These are phyloP conservation scores for Mycena polygramma DNA, from an alignment of 768 basidiomycete species.

Conservation along the genomic window DNA sequence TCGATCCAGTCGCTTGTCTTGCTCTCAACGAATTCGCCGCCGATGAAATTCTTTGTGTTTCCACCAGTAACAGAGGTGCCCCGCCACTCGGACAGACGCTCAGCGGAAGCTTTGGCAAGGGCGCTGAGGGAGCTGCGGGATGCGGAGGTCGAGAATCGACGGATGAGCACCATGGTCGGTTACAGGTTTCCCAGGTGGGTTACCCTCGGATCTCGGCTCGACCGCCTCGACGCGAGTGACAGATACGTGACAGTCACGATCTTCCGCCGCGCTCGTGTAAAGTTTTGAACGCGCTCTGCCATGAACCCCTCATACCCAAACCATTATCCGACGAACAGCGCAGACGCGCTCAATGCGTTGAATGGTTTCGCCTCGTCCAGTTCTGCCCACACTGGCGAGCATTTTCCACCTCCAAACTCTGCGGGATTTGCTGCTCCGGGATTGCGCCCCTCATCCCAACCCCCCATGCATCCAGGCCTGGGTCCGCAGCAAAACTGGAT, in stretches of 20 bases:
- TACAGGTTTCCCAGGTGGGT: too few species aligned
- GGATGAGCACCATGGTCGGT: constrained; percentile 12
- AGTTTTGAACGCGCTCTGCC: too few species aligned
- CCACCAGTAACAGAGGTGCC: constrained; percentile 91
- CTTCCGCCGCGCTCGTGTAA: too few species aligned
- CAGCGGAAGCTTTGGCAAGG: constrained; percentile 71
- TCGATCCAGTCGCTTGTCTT: constrained; percentile 85
- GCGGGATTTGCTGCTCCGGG: constrained; percentile 8
- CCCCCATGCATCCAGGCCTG: constrained; percentile 35
- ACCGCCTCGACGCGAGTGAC: too few species aligned
- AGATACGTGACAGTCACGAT: too few species aligned
- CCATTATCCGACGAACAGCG: constrained; percentile 1
- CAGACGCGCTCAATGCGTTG: constrained; percentile 3
- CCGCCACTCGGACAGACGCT: constrained; percentile 84
- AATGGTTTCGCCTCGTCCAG: constrained; percentile 10
- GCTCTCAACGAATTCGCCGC: constrained; percentile 91
- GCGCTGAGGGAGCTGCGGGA: constrained; percentile 64
- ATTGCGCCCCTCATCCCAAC: constrained; percentile 21
- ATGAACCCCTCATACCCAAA: too few species aligned
- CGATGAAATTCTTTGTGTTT: constrained; percentile 92
- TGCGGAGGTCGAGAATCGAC: constrained; percentile 59
- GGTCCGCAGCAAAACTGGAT: constrained; percentile 30
- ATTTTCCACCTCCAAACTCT: constrained; percentile 8
- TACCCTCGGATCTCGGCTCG: too few species aligned
- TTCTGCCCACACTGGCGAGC: constrained; percentile 6